Base-by-base conservation (phyloP, 2,329 filamentous ascomycete species). In the Colletotrichum incanum region DNA sequence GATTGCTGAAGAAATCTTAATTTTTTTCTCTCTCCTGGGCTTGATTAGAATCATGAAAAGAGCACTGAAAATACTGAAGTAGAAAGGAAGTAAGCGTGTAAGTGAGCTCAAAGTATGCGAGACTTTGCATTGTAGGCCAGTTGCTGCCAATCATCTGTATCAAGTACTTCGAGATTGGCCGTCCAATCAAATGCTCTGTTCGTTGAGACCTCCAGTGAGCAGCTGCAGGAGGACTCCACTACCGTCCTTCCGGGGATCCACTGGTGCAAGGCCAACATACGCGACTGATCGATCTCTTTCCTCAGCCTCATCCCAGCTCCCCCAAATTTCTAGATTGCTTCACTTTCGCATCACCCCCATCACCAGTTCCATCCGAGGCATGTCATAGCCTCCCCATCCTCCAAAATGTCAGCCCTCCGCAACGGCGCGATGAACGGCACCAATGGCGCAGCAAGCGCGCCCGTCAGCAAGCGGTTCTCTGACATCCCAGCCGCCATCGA, bases 401-500 rank as follows among this genome's bases (percentile, higher is more conserved):
- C 63, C 67, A 58, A 23, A 45, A 88, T 88, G 86, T 79, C 85
- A 45, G 75, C 81, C 47, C 73, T 79, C 23, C 81, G 83, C 62
- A 87, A 87, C 74, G 85, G 85, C 74, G 77, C 82, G 74, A 75
- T 81, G 68, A 86, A 87, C 70, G 86, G 86, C 66, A 78, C 79
- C 50, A 85, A 86, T 74, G 84, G 84, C 69, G 74, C 78, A 34
- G 55, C 76, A 60, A 76, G 77, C 58, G 76, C 76, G 28, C 84
- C 85, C 16, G 82, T 81, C 72, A 89, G 87, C 83, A 86, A 84
- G 76, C 89, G 91, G 75, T 93, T 92, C 79, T 87, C 89, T 72
- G 89, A 92, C 75, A 91, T 93, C 73, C 90, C 91, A 64, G 85
- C 87, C 20, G 88, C 89, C 59, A 91, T 93, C 80, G 91, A 92